Percentiles rank a stretch among this genome's conserved stretches.
Evolutionary conservation across 352 stramenopile genomes (phyloP).

Genomic region (Peronospora belbahrii): DNA sequence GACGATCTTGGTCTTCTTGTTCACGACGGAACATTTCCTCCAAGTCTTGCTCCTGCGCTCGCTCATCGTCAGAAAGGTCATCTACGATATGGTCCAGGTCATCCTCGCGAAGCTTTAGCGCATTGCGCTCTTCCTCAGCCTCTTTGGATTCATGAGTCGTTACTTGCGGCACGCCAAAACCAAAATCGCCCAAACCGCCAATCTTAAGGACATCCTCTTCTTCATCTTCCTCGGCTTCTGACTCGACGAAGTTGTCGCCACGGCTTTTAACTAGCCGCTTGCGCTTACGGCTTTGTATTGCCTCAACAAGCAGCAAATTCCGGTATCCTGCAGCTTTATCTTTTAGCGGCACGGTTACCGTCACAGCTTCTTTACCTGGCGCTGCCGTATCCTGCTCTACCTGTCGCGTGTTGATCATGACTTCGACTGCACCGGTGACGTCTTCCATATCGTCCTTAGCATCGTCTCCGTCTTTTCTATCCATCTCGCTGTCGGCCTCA

Average conservation of each 20-base stretch:
- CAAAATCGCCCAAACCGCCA: constrained; percentile 72
- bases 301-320: constrained; percentile 54
- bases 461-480: constrained; percentile 32
- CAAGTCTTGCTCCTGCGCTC: constrained; percentile 48
- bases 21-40: constrained; percentile 71
- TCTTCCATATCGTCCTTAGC: constrained; percentile 16
- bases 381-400: constrained; percentile 7
- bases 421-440: constrained; percentile 10
- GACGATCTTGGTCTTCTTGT: constrained; percentile 53
- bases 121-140: constrained; percentile 64
- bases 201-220: constrained; percentile 82
- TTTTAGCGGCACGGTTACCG: constrained; percentile 16
- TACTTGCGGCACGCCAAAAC: constrained; percentile 68
- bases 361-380: neutral
- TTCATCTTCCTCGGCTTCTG: constrained; percentile 80
- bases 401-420: neutral
- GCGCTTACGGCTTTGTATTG: constrained; percentile 39
- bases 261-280: constrained; percentile 45
- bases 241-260: constrained; percentile 62
- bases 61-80: constrained; percentile 80
- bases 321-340: constrained; percentile 69
- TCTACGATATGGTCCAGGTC: constrained; percentile 83
- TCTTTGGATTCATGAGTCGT: constrained; percentile 70
- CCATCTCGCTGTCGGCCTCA: constrained; percentile 52
- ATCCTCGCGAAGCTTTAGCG: constrained; percentile 64